These are phyloP conservation scores for Trametes cinnabarina DNA, from an alignment of 768 basidiomycete genomes.

Conservation along the genomic window DNA sequence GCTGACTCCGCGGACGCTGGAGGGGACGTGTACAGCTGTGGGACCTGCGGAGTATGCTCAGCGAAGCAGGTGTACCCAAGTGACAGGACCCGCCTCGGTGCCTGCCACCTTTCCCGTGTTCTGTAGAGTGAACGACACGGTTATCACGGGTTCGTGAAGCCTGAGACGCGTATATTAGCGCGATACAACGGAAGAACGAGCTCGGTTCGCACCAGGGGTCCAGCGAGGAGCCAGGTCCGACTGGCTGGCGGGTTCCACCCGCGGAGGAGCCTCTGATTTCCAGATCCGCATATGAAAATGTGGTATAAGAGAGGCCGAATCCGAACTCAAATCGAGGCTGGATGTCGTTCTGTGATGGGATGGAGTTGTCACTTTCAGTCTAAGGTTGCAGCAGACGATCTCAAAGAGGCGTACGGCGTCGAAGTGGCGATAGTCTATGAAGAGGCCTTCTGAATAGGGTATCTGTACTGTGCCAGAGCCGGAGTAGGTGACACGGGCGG, in stretches of 20 bases:
- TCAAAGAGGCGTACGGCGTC: constrained; percentile 33
- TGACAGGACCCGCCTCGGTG: constrained; percentile 43
- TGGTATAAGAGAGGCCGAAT: constrained; percentile 73
- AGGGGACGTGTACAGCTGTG: constrained; percentile 53
- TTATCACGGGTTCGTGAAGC: constrained; percentile 52
- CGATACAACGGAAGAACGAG: background rate
- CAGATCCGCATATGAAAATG: constrained; percentile 60
- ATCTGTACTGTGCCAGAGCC: constrained; percentile 40
- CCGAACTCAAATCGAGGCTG: constrained; percentile 64
- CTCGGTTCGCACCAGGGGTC: constrained; percentile 44
- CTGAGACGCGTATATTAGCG: constrained; percentile 26
- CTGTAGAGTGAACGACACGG: constrained; percentile 48
- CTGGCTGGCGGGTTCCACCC: constrained; percentile 41
- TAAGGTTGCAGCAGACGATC: too few relatives aligned
- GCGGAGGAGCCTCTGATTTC: constrained; percentile 28
- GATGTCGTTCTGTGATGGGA: constrained; percentile 38
- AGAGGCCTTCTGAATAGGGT: constrained; percentile 56
- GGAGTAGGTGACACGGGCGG: constrained; percentile 43
- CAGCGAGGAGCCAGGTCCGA: constrained; percentile 49
- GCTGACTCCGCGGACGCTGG: constrained; percentile 48
- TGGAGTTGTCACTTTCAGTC: too few relatives aligned
- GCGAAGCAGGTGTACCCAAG: background rate
- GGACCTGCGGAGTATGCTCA: constrained; percentile 36
- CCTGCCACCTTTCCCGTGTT: constrained; percentile 57
- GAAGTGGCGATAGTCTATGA: constrained; percentile 59